These are phyloP conservation scores for Hyphopichia wangnamkhiaoensis DNA, from an alignment of 1,139 yeast species.

Conservation along the genomic window DNA sequence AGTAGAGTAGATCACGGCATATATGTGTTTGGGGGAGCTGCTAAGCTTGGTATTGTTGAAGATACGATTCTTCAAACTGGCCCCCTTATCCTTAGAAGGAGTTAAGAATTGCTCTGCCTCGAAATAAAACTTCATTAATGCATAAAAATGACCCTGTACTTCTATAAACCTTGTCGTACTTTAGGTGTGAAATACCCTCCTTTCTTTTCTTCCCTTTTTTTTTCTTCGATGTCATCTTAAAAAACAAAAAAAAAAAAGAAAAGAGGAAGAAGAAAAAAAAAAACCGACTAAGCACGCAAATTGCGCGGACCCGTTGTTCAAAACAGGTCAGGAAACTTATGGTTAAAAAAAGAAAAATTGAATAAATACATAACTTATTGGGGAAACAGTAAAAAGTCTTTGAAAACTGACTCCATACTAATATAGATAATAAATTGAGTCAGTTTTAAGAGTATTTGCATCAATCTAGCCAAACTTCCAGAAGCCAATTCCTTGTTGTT, in stretches of 20 bases:
- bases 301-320: not conserved
- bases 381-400: not conserved
- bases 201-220: slow-evolving; percentile 2
- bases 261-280: not conserved
- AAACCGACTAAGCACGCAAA: not conserved
- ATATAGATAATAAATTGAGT: too few species aligned
- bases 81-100: slow-evolving; percentile 21
- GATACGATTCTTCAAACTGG: slow-evolving; percentile 66
- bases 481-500: too few species aligned
- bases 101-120: slow-evolving; percentile 56
- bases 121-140: slow-evolving; percentile 63
- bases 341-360: not conserved
- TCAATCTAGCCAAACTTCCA: too few species aligned
- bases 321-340: not conserved
- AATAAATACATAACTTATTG: not conserved
- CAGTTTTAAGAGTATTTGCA: too few species aligned
- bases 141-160: too few species aligned
- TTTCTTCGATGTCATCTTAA: not conserved
- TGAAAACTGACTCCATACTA: not conserved
- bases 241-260: not conserved
- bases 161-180: too few species aligned
- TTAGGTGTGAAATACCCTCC: too few species aligned
- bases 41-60: slow-evolving; percentile 48
- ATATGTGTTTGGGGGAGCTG: slow-evolving; percentile 72
- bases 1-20: slow-evolving; percentile 79